Evolutionary conservation across 1,284 basidiomycete species (phyloP), one percentile per base, ranked within the genome.

Genomic region (Pseudozyma pruni): DNA sequence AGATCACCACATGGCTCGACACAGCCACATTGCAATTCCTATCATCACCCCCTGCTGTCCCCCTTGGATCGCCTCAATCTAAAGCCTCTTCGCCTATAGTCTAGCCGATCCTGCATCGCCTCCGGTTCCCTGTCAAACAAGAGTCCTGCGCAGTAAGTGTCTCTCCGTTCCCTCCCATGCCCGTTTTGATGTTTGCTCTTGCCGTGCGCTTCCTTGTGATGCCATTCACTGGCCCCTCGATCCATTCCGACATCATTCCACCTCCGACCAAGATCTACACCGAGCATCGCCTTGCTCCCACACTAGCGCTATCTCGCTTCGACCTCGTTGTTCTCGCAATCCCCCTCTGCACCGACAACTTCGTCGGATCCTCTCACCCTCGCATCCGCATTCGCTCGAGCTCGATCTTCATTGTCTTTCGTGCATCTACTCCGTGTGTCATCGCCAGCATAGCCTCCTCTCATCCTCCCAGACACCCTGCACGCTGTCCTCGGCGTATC

Each of bases 1-100:
- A 66, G 62, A 37, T 35, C 40, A 46, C 55, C 62, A 66, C 62
- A 66, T 66, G 62, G 55, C 51, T 27, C 29, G 20, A 46, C 55
- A 66, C 62, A 66, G 62, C 62, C 62, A 58, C 62, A 66, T 23
- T 27, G 13, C 38, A 33, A n/a, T n/a, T n/a, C n/a, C n/a, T n/a
- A n/a, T n/a, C n/a, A n/a, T n/a, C 29, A 20, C 31, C 19, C 17
- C 49, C 34, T 17, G 17, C 20, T 37, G 5, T 20, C 43, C 1
- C 17, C 32, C n/a, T 43, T 20, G 22, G 34, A 17, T 38, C 34
- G 27, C 20, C 25, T 55, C 41, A 3, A 19, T 14, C 39, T 27
- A 14, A 22, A 25, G 41, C 8, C 9, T 14, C 22, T 4, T 25
- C 11, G 39, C 22, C 16, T 23, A 9, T 23, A 10, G 43, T 23